These are phyloP conservation scores for Skeletonema potamos DNA, from an alignment of 108 stramenopile genomes.

Conservation along the genomic window DNA sequence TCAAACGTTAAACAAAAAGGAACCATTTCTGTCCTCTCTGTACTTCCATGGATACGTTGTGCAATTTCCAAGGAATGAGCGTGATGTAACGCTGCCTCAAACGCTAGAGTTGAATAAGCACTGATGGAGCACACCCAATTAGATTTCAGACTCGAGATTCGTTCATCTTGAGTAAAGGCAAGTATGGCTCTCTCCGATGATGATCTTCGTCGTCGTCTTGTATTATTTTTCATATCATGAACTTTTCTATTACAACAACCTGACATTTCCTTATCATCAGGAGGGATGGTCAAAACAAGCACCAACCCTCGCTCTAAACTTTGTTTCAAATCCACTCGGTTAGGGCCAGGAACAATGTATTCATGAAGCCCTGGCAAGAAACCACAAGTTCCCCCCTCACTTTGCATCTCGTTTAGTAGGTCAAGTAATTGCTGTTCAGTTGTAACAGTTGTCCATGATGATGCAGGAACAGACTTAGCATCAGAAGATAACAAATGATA, in stretches of 20 bases:
- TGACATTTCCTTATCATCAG: conserved; percentile 2
- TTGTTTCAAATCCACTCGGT: conserved; percentile 23
- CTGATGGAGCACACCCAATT: conserved; percentile 50
- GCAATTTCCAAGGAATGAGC: conserved; percentile 36
- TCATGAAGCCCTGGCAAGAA: conserved; percentile 44
- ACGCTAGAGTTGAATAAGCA: conserved; percentile 28
- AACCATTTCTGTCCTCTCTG: not conserved
- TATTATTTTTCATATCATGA: no score
- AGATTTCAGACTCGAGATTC: conserved; percentile 39
- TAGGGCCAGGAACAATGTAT: conserved; percentile 39
- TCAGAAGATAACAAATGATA: conserved; percentile 18
- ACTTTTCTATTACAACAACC: conserved; percentile 11
- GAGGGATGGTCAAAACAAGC: not conserved
- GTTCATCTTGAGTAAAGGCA: conserved; percentile 29
- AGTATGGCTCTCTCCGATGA: conserved; percentile 24
- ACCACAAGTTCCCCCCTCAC: conserved; percentile 21
- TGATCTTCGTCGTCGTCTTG: not conserved
- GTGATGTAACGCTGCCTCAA: conserved; percentile 38
- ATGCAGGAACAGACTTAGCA: conserved; percentile 21
- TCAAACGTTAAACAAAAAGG: conserved; percentile 50
- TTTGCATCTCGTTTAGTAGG: conserved; percentile 7
- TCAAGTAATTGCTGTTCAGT: conserved; percentile 24
- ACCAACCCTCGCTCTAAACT: conserved; percentile 44
- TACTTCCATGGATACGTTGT: conserved; percentile 10
- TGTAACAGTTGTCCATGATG: conserved; percentile 19